phyloP scores from a whole-genome alignment of 495 filamentous ascomycete species.

The Trichoderma gamsii region DNA sequence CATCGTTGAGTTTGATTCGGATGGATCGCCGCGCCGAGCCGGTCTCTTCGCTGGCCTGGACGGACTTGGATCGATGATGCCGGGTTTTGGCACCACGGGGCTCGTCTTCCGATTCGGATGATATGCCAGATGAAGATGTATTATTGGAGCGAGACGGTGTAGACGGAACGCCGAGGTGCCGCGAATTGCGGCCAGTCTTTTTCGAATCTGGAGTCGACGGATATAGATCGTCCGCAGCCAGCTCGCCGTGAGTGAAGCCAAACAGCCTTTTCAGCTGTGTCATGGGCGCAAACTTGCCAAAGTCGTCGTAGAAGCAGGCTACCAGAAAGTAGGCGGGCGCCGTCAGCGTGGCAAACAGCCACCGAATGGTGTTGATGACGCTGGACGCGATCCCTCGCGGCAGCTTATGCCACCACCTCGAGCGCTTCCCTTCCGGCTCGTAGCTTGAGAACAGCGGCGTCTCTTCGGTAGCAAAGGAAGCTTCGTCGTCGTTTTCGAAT shows the following conservation, averaged over 20 bases:
- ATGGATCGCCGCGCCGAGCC: slow-evolving; percentile 71
- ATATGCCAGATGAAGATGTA: slow-evolving; percentile 52
- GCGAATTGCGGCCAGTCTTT: slow-evolving; percentile 8
- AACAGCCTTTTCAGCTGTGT: slow-evolving; percentile 55
- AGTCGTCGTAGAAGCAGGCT: slow-evolving; percentile 71
- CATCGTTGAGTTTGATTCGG: slow-evolving; percentile 82
- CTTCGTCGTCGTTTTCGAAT: slow-evolving; percentile 21
- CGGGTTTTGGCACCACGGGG: slow-evolving; percentile 22
- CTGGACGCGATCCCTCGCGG: slow-evolving; percentile 51
- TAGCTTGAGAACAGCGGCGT: slow-evolving; percentile 49
- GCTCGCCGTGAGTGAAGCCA: slow-evolving; percentile 35
- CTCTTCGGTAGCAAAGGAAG: slow-evolving; percentile 53
- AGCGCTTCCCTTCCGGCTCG: slow-evolving; percentile 32
- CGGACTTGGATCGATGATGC: slow-evolving; percentile 51
- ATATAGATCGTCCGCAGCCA: slow-evolving; percentile 33
- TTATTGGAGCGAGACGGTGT: slow-evolving; percentile 38
- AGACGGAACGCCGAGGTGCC: background rate
- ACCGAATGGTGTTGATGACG: slow-evolving; percentile 62
- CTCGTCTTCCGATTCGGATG: slow-evolving; percentile 54
- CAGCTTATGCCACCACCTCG: slow-evolving; percentile 44
- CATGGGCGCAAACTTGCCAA: slow-evolving; percentile 70
- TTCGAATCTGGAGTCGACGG: slow-evolving; percentile 16
- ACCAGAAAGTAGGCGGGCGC: slow-evolving; percentile 75
- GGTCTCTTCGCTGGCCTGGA: slow-evolving; percentile 50
- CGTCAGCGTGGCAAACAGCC: slow-evolving; percentile 69